Evolutionary conservation across 1,139 yeast genomes (phyloP), one percentile per base, ranked within the genome.

Genomic region (Scheffersomyces stambukii): DNA sequence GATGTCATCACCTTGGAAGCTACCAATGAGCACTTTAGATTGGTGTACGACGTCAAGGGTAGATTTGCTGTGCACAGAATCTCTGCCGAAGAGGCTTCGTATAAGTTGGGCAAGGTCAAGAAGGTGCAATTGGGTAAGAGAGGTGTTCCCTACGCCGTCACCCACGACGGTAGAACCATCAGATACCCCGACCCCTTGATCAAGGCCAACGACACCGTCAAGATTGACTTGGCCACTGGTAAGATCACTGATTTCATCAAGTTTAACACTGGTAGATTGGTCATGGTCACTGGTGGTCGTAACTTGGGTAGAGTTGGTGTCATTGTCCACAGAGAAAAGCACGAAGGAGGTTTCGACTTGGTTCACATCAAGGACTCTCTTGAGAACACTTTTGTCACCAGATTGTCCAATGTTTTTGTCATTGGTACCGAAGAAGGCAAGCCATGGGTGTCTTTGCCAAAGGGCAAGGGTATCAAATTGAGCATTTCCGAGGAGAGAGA

Each of bases 301-400:
- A 88, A 86, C 83, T 81, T 89, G 94, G 98, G 98, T 67, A 84
- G 98, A 75, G 89, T 88, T 64, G 98, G 98, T 82, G 88, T 85
- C 53, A 88, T 89, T 66, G 77, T 82, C 54, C 96, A 89, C 93
- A 83, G 94, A 75, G 98, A 89, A 77, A 86, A 84, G 75, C 98
- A 89, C 80, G 96, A 89, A 68, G 98, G 98, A 69, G 97, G 97
- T 68, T 89, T 91, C 78, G 97, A 89, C 71, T 82, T 89, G 69
- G 96, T 89, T 56, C 97, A 89, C 84, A 81, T 89, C 70, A 89
- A 89, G 82, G 98, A 89, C 66, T 70, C 95, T 46, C 81, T 88
- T 59, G 97, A 89, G 67, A 91, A 91, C 91, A 75, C 93, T 56
- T 91, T 91, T 74, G 96, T 91, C 57, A 91, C 98, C 72, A 89